Evolutionary conservation across 108 stramenopile genomes (phyloP), one percentile per base, ranked within the genome.

Genomic region (Cyclostephanos tholiformis): DNA sequence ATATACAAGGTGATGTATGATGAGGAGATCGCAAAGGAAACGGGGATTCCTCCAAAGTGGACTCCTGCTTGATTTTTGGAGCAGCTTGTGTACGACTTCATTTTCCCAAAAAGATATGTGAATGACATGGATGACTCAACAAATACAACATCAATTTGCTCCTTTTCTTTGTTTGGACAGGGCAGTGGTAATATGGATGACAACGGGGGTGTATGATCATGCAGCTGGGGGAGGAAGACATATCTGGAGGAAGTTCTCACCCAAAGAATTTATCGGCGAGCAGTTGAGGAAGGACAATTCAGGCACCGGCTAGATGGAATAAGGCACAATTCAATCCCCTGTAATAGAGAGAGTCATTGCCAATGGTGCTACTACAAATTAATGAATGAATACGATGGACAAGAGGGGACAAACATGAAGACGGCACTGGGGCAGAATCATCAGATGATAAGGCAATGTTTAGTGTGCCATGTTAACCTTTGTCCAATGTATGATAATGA

Each of bases 1-100:
- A 51, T 65, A 35, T 77, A 71, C 35, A 1, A n/a, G 6, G 25
- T 19, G 1, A 44, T 74, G 23, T 74, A 74, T 7, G 63, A 74
- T 19, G 53, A 43, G 35, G 41, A 65, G 53, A 32, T 41, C 20
- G 5, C 38, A 10, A 56, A 57, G 25, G 30, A 74, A 13, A 16
- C 19, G 17, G 46, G 27, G 8, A 30, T 74, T n/a, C 63, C 72
- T 0, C 44, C 22, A 9, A 65, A 65, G 55, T 57, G 52, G 64
- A 74, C 17, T 0, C 72, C 65, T 30, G 6, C 36, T 23, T 29
- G 65, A 0, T 74, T 74, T 27, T 22, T 64, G 13, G 38, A 13
- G 3, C 43, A 74, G 26, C 64, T 74, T 0, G 43, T 74, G 30
- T 43, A 36, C 11, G 61, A 72, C 32, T 52, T 72, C 6, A 63